A percentile compares a stretch with the other conserved stretches of the same genome.
phyloP scores from a whole-genome alignment of 2,329 filamentous ascomycete genomes.

The Trichoderma asperellum region DNA sequence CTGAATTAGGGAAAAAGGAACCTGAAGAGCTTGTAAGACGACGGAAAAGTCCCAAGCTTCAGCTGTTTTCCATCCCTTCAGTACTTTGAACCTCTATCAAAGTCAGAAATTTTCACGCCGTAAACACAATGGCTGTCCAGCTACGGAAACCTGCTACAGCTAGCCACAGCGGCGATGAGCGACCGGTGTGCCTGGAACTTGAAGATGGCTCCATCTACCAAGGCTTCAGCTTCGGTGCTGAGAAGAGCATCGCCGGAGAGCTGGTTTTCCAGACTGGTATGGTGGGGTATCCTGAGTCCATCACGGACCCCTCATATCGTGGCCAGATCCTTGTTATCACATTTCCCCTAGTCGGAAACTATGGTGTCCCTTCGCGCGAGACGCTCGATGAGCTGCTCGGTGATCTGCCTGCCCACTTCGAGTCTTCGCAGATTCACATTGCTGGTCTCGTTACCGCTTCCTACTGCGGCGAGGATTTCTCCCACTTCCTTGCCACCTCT shows the following conservation, averaged over 20 bases:
- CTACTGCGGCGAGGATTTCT: slow-evolving; percentile 93
- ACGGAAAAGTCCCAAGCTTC: slow-evolving; percentile 11
- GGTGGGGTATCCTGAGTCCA: slow-evolving; percentile 96
- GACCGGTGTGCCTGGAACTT: slow-evolving; percentile 84
- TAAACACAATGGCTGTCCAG: slow-evolving; percentile 40
- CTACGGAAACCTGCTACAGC: slow-evolving; percentile 62
- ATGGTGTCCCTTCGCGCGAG: slow-evolving; percentile 89
- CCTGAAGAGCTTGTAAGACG: slow-evolving; percentile 15
- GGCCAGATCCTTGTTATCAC: slow-evolving; percentile 96
- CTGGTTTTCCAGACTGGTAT: slow-evolving; percentile 99
- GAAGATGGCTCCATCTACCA: slow-evolving; percentile 90
- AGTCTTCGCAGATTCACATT: slow-evolving; percentile 90
- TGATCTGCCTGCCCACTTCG: slow-evolving; percentile 89
- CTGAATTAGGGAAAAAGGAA: background rate
- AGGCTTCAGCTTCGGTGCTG: slow-evolving; percentile 93
- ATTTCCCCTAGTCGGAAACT: slow-evolving; percentile 94
- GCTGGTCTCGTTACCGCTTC: slow-evolving; percentile 88
- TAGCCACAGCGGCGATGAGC: slow-evolving; percentile 54
- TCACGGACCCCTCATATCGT: slow-evolving; percentile 85
- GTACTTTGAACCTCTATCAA: slow-evolving; percentile 21
- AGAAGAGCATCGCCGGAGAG: slow-evolving; percentile 93
- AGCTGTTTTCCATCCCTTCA: background rate
- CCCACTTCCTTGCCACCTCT: slow-evolving; percentile 87
- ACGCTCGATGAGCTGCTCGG: slow-evolving; percentile 81
- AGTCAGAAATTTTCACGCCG: background rate